These are phyloP conservation scores for Ceratocystis cubensis DNA, from an alignment of 2,329 filamentous ascomycete species.

Conservation along the genomic window DNA sequence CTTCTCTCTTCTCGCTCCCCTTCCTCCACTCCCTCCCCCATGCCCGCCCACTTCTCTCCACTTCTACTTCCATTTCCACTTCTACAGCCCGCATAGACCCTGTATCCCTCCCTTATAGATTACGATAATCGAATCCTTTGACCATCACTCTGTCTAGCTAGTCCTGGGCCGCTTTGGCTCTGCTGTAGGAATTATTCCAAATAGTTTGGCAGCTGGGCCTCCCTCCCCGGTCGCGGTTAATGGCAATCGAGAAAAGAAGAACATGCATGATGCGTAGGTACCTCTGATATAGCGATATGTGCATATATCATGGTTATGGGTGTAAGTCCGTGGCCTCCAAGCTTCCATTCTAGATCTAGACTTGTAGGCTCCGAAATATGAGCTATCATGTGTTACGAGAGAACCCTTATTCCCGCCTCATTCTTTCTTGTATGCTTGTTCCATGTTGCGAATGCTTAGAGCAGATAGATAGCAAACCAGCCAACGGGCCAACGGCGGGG, in stretches of 20 bases:
- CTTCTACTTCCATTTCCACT: too few relatives aligned
- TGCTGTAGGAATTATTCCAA: not conserved
- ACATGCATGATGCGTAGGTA: not conserved
- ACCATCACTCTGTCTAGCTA: not conserved
- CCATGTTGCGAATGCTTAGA: not conserved
- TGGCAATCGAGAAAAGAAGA: not conserved
- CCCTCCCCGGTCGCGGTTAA: not conserved
- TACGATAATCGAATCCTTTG: not conserved
- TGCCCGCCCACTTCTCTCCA: too few relatives aligned
- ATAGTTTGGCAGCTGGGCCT: not conserved
- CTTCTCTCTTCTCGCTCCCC: not conserved
- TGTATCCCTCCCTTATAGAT: constrained; percentile 5
- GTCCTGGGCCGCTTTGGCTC: not conserved
- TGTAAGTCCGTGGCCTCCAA: not conserved
- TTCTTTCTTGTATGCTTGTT: too few relatives aligned
- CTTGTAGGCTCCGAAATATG: not conserved
- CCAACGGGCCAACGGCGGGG: not conserved
- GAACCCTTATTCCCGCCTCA: not conserved
- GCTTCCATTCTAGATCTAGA: too few relatives aligned
- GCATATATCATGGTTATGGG: not conserved
- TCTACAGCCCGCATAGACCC: not conserved
- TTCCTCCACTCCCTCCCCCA: not conserved
- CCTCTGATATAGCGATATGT: not conserved
- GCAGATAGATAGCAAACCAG: too few relatives aligned
- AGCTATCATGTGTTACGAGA: not conserved